Evolutionary conservation across 495 filamentous ascomycete genomes (phyloP), one percentile per base, ranked within the genome.

Genomic region (Hypoxylon perforatum): DNA sequence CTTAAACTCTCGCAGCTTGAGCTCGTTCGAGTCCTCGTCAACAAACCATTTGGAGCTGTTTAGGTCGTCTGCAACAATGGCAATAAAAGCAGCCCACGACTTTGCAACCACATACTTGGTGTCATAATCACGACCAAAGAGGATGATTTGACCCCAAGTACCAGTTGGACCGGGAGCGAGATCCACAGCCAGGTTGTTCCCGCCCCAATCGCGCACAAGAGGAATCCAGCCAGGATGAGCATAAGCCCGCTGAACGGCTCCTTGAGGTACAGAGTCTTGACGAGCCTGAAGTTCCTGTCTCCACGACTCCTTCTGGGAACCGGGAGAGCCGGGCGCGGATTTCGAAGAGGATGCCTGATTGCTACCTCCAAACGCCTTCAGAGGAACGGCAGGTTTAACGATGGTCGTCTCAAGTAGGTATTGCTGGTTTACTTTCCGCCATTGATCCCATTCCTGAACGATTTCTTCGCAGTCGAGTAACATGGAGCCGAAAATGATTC

Each of bases 381-480:
- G 78, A 10, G 85, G 90, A 50, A 80, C 80, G 9, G 85, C 80
- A 6, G 88, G 85, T 47, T 85, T 83, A 52, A 80, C 79, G 50
- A 84, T 78, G 11, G 84, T 69, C 0, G 85, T 83, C 48, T 83
- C 78, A 17, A 83, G 82, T 44, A 98, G 82, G 71, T 90, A 97
- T 73, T 97, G 92, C 51, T 91, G 87, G 75, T 96, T 96, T 60
- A 99, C 95, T 57, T 85, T 87, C 67, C 90, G 88, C 95, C 95
- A 99, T 73, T 97, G 97, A 64, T 90, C 89, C 91, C 95, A 98
- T 77, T 99, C 95, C 77, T 97, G 91, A 6, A 98, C 89, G 52
- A 99, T 97, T 76, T 99, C 95, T 75, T 99, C 95, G 75, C 95
- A 99, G 72, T 99, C 95, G 45, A 99, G 85, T 44, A 98, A 82